Evolutionary conservation across 129 eudicot species (phyloP).

Genomic region (Solidago caesia): DNA sequence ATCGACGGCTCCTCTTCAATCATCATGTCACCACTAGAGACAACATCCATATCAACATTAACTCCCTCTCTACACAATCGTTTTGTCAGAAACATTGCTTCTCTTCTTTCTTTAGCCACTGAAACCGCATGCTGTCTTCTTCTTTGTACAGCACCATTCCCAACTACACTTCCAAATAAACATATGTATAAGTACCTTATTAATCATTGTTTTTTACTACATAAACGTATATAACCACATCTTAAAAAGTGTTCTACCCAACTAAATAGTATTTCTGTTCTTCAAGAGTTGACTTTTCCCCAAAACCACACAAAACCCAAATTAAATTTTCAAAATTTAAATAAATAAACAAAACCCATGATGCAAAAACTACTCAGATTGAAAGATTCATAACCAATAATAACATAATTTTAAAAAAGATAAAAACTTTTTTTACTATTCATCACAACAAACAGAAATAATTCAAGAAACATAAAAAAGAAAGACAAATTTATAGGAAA

Average conservation of each 20-base stretch:
- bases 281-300: slow-evolving; percentile 22
- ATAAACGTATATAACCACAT: not conserved
- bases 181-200: not conserved
- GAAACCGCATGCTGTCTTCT: slow-evolving; percentile 77
- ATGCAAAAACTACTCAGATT: not conserved
- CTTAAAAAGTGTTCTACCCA: not conserved
- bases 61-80: slow-evolving; percentile 70
- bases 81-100: slow-evolving; percentile 71
- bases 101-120: slow-evolving; percentile 85
- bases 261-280: not conserved
- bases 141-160: slow-evolving; percentile 78
- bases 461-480: not conserved
- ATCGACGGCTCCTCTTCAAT: slow-evolving; percentile 74
- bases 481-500: not conserved
- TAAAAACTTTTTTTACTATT: not conserved
- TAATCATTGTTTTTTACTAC: not conserved
- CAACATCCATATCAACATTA: slow-evolving; percentile 36
- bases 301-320: slow-evolving; percentile 28
- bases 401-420: not conserved
- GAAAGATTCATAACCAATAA: not conserved
- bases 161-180: slow-evolving; percentile 47
- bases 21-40: slow-evolving; percentile 57
- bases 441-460: not conserved
- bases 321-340: slow-evolving; percentile 4
- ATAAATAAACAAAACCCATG: not conserved